phyloP scores from a whole-genome alignment of 192 early-diverging fungal genomes.

The Coemansia sp. region DNA sequence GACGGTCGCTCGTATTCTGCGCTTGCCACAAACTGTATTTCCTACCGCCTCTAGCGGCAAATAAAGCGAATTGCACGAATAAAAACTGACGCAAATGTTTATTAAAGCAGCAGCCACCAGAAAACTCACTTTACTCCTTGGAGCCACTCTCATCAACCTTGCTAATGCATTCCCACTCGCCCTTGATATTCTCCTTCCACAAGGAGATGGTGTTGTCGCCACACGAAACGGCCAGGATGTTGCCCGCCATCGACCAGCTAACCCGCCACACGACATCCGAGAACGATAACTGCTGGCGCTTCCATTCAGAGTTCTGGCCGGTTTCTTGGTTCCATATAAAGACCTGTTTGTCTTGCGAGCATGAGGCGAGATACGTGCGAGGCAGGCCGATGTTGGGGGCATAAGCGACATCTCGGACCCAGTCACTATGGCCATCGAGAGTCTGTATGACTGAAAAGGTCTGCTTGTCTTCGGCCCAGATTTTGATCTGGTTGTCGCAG shows the following conservation, averaged over 20 bases:
- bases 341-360: slow-evolving; percentile 97
- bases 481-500: slow-evolving; percentile 95
- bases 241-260: slow-evolving; percentile 94
- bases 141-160: slow-evolving; percentile 59
- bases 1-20: slow-evolving; percentile 28
- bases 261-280: slow-evolving; percentile 98
- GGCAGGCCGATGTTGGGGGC: slow-evolving; percentile 94
- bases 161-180: slow-evolving; percentile 86
- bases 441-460: slow-evolving; percentile 75
- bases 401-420: slow-evolving; percentile 97
- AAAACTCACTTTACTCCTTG: slow-evolving; percentile 15
- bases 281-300: slow-evolving; percentile 72
- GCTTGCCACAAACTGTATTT: slow-evolving; percentile 28
- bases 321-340: slow-evolving; percentile 91
- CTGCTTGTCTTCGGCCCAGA: slow-evolving; percentile 84
- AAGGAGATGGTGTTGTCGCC: slow-evolving; percentile 96
- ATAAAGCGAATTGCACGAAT: too few species aligned
- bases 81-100: too few species aligned
- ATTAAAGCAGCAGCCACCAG: too few species aligned
- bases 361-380: slow-evolving; percentile 84
- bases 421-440: slow-evolving; percentile 91
- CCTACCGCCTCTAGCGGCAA: background rate
- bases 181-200: slow-evolving; percentile 93
- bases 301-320: slow-evolving; percentile 64
- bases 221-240: slow-evolving; percentile 92